Evolutionary conservation across 2,329 filamentous ascomycete genomes (phyloP).

Genomic region (Colletotrichum musicola): DNA sequence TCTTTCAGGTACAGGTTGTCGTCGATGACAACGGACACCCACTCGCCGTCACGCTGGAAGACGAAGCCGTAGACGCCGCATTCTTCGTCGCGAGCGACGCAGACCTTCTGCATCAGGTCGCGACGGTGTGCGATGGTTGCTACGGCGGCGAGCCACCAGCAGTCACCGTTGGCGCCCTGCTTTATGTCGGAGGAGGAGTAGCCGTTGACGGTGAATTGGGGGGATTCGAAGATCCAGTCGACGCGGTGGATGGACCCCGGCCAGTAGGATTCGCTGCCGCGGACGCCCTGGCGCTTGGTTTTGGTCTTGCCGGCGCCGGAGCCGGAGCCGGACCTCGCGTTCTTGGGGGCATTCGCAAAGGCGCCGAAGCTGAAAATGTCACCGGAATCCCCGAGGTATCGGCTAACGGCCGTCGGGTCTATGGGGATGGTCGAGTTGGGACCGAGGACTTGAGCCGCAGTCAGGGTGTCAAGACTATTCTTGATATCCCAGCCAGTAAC

Average conservation of each 20-base stretch:
- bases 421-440: slow-evolving; percentile 39
- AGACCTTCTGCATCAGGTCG: slow-evolving; percentile 74
- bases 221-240: slow-evolving; percentile 57
- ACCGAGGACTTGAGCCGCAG: slow-evolving; percentile 42
- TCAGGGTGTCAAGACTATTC: slow-evolving; percentile 42
- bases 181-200: slow-evolving; percentile 57
- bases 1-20: slow-evolving; percentile 65
- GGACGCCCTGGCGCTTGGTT: slow-evolving; percentile 28
- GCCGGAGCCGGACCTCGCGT: too few relatives aligned
- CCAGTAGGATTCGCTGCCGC: slow-evolving; percentile 40
- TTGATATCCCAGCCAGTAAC: slow-evolving; percentile 42
- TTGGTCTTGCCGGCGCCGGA: background rate
- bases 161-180: slow-evolving; percentile 70
- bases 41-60: slow-evolving; percentile 78
- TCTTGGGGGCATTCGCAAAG: background rate
- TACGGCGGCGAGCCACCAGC: slow-evolving; percentile 79
- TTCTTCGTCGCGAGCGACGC: slow-evolving; percentile 75
- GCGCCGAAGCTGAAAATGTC: background rate
- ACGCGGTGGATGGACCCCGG: slow-evolving; percentile 58
- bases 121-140: slow-evolving; percentile 76
- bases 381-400: slow-evolving; percentile 36
- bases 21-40: slow-evolving; percentile 79
- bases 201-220: slow-evolving; percentile 55
- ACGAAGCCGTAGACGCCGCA: slow-evolving; percentile 81
- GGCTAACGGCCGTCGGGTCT: slow-evolving; percentile 40